phyloP scores from a whole-genome alignment of 2,329 filamentous ascomycete genomes.

The Epichloe typhina region DNA sequence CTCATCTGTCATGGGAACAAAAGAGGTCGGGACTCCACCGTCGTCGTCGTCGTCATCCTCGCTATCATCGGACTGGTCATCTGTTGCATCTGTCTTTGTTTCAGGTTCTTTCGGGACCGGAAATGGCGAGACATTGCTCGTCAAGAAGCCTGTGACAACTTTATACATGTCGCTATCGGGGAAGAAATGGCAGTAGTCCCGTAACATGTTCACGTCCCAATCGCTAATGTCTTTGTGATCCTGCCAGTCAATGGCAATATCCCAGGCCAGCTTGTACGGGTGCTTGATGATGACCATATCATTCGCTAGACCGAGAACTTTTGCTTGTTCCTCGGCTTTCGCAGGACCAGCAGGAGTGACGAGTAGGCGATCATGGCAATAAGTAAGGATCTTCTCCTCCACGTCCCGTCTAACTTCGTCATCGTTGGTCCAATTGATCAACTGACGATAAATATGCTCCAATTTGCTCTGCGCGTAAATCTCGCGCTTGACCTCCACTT shows the following conservation, averaged over 20 bases:
- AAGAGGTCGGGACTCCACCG: slow-evolving; percentile 37
- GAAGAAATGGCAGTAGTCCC: slow-evolving; percentile 73
- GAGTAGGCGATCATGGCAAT: slow-evolving; percentile 65
- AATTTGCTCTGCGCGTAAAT: slow-evolving; percentile 63
- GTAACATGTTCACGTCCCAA: slow-evolving; percentile 65
- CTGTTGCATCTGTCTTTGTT: slow-evolving; percentile 12
- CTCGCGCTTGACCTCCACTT: slow-evolving; percentile 74
- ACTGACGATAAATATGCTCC: slow-evolving; percentile 63
- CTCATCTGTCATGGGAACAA: slow-evolving; percentile 53
- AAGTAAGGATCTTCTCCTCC: slow-evolving; percentile 78
- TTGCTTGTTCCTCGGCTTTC: slow-evolving; percentile 58
- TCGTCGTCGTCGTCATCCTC: slow-evolving; percentile 50
- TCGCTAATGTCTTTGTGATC: slow-evolving; percentile 62
- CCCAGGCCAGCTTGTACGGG: slow-evolving; percentile 80
- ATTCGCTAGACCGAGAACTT: slow-evolving; percentile 63
- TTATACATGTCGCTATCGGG: slow-evolving; percentile 72
- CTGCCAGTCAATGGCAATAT: slow-evolving; percentile 78
- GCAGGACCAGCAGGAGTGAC: slow-evolving; percentile 49
- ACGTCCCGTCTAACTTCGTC: slow-evolving; percentile 73
- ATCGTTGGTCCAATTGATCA: slow-evolving; percentile 83
- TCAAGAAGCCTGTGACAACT: slow-evolving; percentile 69
- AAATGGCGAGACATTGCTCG: slow-evolving; percentile 75
- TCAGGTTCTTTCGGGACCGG: slow-evolving; percentile 25
- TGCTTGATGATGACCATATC: slow-evolving; percentile 97
- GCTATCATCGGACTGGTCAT: slow-evolving; percentile 36